Conservation (phyloP, 148 eudicot species). For the Diospyros lotus region DNA sequence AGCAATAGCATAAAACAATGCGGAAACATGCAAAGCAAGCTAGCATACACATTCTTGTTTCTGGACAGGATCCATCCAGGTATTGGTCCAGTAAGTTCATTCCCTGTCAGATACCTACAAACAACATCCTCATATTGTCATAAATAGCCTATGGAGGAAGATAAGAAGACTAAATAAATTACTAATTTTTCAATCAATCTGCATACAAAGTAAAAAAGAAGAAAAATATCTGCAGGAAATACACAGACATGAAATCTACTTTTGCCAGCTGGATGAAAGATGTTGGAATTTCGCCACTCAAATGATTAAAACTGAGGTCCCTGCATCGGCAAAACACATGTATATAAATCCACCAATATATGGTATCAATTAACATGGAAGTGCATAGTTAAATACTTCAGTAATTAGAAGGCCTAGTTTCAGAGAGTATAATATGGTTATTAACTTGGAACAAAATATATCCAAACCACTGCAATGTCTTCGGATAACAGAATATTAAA, state of each 20-base stretch:
- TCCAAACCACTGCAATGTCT: neutral
- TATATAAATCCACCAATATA: conserved; percentile 4
- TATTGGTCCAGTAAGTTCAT: conserved; percentile 41
- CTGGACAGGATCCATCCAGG: conserved; percentile 38
- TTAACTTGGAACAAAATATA: neutral
- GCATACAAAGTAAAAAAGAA: neutral
- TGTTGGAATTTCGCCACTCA: conserved; percentile 46
- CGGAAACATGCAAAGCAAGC: neutral
- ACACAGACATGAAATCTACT: conserved; percentile 39
- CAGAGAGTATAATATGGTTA: neutral
- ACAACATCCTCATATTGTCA: neutral
- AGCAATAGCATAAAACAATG: neutral
- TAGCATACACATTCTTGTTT: conserved; percentile 38
- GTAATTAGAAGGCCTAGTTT: neutral
- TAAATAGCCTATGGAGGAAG: neutral
- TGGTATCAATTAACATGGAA: neutral
- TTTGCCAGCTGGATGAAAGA: conserved; percentile 29
- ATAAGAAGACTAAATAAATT: conserved; percentile 21
- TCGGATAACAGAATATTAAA: neutral
- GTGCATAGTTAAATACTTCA: neutral
- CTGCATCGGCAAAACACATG: conserved; percentile 19
- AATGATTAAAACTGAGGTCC: conserved; percentile 51
- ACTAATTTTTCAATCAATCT: neutral
- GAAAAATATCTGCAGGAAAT: neutral
- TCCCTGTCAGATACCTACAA: conserved; percentile 47